These are phyloP conservation scores for Diplodia sapinea DNA, from an alignment of 2,329 filamentous ascomycete genomes.

Conservation along the genomic window DNA sequence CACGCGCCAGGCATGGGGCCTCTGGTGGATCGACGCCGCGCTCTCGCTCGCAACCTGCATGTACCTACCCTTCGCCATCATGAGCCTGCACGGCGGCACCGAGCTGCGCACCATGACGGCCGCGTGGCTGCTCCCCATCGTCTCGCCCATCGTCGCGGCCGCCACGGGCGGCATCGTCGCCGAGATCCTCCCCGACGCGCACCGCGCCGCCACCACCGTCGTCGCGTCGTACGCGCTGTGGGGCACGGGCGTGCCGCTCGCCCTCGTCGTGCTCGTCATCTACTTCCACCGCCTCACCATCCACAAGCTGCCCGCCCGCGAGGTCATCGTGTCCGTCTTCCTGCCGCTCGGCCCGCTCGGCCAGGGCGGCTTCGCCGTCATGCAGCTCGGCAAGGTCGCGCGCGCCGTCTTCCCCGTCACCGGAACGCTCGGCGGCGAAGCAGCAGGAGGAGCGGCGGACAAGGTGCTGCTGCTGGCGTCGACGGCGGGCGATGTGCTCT, in stretches of 20 bases:
- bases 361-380: constrained; percentile 62
- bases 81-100: constrained; percentile 18
- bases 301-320: constrained; percentile 65
- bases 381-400: constrained; percentile 53
- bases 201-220: constrained; percentile 60
- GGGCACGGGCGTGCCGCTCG: constrained; percentile 65
- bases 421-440: constrained; percentile 41
- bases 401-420: constrained; percentile 45
- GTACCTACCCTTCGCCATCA: neutral
- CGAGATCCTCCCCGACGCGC: constrained; percentile 57
- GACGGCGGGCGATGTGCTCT: constrained; percentile 56
- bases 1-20: neutral
- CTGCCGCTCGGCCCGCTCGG: constrained; percentile 68
- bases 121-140: constrained; percentile 66
- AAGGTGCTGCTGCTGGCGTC: no score
- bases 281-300: constrained; percentile 71
- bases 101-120: constrained; percentile 59
- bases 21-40: neutral
- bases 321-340: constrained; percentile 70
- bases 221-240: constrained; percentile 69
- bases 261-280: constrained; percentile 64
- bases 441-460: no score
- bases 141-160: constrained; percentile 66
- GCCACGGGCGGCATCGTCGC: constrained; percentile 67
- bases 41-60: neutral